Conservation (phyloP, 2,329 filamentous ascomycete species). For the Aspergillus sp. region DNA sequence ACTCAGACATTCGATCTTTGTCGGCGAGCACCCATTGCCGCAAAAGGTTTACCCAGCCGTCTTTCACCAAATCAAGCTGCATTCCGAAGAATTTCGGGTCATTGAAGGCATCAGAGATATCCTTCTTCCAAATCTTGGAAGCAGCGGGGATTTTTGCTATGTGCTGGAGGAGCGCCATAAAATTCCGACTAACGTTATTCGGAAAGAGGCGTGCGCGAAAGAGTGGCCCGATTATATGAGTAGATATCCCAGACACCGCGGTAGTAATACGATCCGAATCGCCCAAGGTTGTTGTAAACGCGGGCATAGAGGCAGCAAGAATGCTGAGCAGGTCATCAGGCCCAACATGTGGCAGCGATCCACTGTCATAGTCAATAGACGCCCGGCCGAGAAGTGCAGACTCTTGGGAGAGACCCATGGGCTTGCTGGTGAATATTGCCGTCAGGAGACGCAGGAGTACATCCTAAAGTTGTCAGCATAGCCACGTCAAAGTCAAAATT, state of each 20-base stretch:
- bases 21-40: conserved; percentile 82
- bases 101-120: conserved; percentile 88
- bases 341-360: conserved; percentile 47
- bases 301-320: conserved; percentile 75
- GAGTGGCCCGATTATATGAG: conserved; percentile 77
- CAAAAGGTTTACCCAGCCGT: conserved; percentile 79
- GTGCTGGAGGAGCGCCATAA: conserved; percentile 73
- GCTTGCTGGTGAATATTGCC: conserved; percentile 90
- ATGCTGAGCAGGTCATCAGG: conserved; percentile 79
- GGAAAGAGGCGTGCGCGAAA: conserved; percentile 86
- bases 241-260: conserved; percentile 77
- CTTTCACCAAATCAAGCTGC: conserved; percentile 64
- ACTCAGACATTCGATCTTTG: conserved; percentile 82
- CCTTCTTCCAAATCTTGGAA: conserved; percentile 90
- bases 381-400: conserved; percentile 43
- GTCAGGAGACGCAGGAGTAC: conserved; percentile 84
- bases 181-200: conserved; percentile 72
- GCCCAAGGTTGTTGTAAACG: conserved; percentile 77
- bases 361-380: conserved; percentile 45
- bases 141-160: conserved; percentile 75
- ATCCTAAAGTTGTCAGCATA: conserved; percentile 60
- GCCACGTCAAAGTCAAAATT: not conserved
- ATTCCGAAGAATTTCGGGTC: conserved; percentile 83
- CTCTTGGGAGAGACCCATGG: conserved; percentile 70
- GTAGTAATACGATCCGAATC: conserved; percentile 80